A percentile compares a stretch with the other conserved stretches of the same genome.
phyloP scores from a whole-genome alignment of 164 flowering plant genomes.

The Kalanchoe fedtschenkoi region DNA sequence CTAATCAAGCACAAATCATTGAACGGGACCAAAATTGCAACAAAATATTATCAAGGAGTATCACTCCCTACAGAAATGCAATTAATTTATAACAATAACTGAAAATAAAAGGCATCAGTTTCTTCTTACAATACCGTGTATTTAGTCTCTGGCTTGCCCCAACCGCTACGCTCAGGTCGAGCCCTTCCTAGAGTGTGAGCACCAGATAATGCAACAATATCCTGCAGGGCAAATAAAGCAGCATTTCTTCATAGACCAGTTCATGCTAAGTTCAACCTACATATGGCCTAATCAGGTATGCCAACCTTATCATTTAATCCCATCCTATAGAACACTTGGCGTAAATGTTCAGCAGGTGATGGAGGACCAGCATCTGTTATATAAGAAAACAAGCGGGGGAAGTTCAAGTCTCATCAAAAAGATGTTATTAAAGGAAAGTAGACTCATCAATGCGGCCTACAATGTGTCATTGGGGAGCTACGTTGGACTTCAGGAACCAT shows the following conservation, averaged over 20 bases:
- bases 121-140: slow-evolving; percentile 57
- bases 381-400: background rate
- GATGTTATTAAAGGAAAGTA: background rate
- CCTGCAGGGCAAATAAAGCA: slow-evolving; percentile 33
- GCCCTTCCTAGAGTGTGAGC: slow-evolving; percentile 97
- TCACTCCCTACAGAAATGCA: background rate
- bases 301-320: slow-evolving; percentile 84
- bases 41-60: background rate
- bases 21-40: background rate
- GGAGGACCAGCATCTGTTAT: slow-evolving; percentile 88
- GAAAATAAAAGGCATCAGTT: background rate
- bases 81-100: background rate
- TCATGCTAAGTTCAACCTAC: background rate
- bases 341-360: slow-evolving; percentile 82
- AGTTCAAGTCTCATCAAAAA: too few relatives aligned
- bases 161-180: slow-evolving; percentile 97
- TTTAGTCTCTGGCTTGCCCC: slow-evolving; percentile 96
- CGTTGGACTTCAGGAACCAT: too few relatives aligned
- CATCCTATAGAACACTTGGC: slow-evolving; percentile 93
- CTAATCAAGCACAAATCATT: background rate
- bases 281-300: background rate
- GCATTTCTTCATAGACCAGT: background rate
- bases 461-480: too few relatives aligned
- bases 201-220: slow-evolving; percentile 96
- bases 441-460: too few relatives aligned